Percentiles rank a stretch among this genome's conserved stretches.
Evolutionary conservation across 805 yeast genomes (phyloP).

Genomic region (Yamadazyma endophytica): DNA sequence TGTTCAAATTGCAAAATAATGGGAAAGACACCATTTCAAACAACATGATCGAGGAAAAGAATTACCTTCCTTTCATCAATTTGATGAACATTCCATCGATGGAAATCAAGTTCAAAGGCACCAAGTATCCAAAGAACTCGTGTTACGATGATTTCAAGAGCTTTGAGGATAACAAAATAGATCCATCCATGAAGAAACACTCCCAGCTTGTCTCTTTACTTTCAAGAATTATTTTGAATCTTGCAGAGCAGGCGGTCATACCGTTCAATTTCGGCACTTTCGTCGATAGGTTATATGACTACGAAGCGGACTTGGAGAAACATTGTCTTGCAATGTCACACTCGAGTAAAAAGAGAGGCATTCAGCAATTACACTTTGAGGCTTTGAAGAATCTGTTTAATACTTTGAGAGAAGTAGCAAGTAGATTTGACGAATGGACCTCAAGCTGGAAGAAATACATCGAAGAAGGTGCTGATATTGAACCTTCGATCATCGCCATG

Average conservation of each 20-base stretch:
- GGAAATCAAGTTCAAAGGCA: slow-evolving; percentile 49
- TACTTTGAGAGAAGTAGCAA: slow-evolving; percentile 32
- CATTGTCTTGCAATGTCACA: slow-evolving; percentile 21
- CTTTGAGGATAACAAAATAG: slow-evolving; percentile 45
- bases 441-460: slow-evolving; percentile 57
- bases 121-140: slow-evolving; percentile 46
- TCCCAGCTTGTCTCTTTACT: slow-evolving; percentile 52
- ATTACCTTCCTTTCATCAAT: slow-evolving; percentile 64
- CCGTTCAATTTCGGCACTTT: slow-evolving; percentile 59
- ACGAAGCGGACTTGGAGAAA: slow-evolving; percentile 43
- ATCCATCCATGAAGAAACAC: slow-evolving; percentile 55
- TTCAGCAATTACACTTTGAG: slow-evolving; percentile 20
- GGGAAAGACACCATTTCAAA: slow-evolving; percentile 24
- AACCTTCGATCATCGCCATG: slow-evolving; percentile 68
- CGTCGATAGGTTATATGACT: slow-evolving; percentile 40
- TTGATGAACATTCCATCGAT: slow-evolving; percentile 67
- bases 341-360: slow-evolving; percentile 7
- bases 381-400: slow-evolving; percentile 21
- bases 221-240: slow-evolving; percentile 47
- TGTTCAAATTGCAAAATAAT: slow-evolving; percentile 19
- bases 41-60: slow-evolving; percentile 45
- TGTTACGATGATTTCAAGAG: slow-evolving; percentile 63
- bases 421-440: slow-evolving; percentile 48
- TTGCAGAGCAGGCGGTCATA: slow-evolving; percentile 73
- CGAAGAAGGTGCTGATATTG: slow-evolving; percentile 45